Percentiles rank a stretch among this genome's conserved stretches.
Evolutionary conservation across 495 filamentous ascomycete genomes (phyloP).

Genomic region (Lasiosphaeria ovina): DNA sequence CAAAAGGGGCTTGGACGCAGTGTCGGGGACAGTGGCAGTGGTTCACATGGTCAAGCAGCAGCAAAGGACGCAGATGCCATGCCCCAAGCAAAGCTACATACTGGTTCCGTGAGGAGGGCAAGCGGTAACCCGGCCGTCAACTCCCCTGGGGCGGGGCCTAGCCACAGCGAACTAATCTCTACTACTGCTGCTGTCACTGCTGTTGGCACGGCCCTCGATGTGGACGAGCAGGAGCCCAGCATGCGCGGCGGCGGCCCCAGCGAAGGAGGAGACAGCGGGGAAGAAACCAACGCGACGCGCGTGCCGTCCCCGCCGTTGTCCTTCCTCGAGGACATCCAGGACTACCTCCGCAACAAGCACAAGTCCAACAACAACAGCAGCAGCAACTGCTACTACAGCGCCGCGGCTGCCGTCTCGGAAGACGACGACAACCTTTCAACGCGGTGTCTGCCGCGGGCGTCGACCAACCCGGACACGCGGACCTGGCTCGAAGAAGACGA

Average conservation of each 20-base stretch:
- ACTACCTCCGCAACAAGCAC: not conserved
- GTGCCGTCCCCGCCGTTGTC: too few relatives aligned
- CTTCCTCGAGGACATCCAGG: not conserved
- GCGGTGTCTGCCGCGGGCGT: conserved; percentile 20
- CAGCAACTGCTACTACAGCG: not conserved
- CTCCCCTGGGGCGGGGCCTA: too few relatives aligned
- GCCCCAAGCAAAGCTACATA: too few relatives aligned
- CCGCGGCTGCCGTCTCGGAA: too few relatives aligned
- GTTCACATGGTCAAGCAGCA: too few relatives aligned
- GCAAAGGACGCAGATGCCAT: too few relatives aligned
- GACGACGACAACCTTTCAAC: conserved; percentile 17
- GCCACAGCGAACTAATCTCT: too few relatives aligned
- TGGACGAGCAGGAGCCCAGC: not conserved
- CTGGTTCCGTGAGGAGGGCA: too few relatives aligned
- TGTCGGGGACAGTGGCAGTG: too few relatives aligned
- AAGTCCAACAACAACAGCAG: not conserved
- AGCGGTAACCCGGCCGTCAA: too few relatives aligned
- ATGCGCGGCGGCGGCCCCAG: not conserved
- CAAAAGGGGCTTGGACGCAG: not conserved
- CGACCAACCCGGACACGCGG: conserved; percentile 10
- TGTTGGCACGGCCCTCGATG: not conserved
- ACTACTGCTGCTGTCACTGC: too few relatives aligned
- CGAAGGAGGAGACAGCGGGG: not conserved
- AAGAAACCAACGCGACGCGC: too few relatives aligned
- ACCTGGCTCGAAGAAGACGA: not conserved